A percentile compares a stretch with the other conserved stretches of the same genome.
These are phyloP conservation scores for Entomophthora muscae DNA, from an alignment of 371 early-diverging fungal genomes.

Conservation along the genomic window DNA sequence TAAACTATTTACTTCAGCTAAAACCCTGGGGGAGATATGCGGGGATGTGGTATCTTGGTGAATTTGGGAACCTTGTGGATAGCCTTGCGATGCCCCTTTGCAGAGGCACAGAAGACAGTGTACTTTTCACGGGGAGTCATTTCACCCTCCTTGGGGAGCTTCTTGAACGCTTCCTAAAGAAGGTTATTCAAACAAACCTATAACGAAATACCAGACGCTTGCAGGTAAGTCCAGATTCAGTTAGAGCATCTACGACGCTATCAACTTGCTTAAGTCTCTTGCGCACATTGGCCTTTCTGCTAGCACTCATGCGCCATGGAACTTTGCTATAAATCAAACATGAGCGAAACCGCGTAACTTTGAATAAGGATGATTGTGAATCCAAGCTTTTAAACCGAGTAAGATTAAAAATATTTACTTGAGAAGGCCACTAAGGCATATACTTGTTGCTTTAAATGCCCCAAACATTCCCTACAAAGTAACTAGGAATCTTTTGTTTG, in stretches of 20 bases:
- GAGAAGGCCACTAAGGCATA: neutral
- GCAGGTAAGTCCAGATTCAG: slow-evolving; percentile 72
- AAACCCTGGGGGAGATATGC: slow-evolving; percentile 65
- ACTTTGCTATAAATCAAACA: slow-evolving; percentile 25
- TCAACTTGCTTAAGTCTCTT: slow-evolving; percentile 83
- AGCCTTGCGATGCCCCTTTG: slow-evolving; percentile 75
- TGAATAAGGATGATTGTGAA: neutral
- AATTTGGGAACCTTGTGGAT: slow-evolving; percentile 90
- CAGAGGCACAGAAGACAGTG: slow-evolving; percentile 70
- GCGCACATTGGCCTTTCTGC: slow-evolving; percentile 86
- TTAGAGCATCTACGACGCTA: slow-evolving; percentile 62
- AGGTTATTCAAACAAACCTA: neutral
- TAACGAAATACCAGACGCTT: slow-evolving; percentile 46
- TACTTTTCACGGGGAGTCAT: slow-evolving; percentile 85
- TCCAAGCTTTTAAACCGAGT: neutral
- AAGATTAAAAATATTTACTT: neutral
- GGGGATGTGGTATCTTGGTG: slow-evolving; percentile 66
- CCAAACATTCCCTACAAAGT: slow-evolving; percentile 8
- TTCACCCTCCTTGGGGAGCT: slow-evolving; percentile 63
- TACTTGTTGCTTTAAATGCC: slow-evolving; percentile 5
- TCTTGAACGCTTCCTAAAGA: slow-evolving; percentile 41
- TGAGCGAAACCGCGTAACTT: neutral
- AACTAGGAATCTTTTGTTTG: no score
- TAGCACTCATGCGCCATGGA: slow-evolving; percentile 69
- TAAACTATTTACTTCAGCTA: slow-evolving; percentile 21